Evolutionary conservation across 1,284 basidiomycete species (phyloP), one percentile per base, ranked within the genome.

Genomic region (Trichosporon sp.): DNA sequence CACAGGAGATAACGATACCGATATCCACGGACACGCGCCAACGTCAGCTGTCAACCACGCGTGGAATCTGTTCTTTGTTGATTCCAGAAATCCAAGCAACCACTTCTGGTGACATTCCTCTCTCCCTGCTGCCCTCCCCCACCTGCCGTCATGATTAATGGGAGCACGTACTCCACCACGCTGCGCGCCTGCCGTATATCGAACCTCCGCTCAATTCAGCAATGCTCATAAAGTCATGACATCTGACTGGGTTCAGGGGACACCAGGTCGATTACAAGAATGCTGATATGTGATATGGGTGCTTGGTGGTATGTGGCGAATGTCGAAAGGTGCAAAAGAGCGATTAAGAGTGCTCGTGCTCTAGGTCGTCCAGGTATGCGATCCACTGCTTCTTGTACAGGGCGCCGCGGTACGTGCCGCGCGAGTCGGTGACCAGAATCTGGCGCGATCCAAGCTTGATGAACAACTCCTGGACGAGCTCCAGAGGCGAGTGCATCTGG

Each of bases 381-480:
- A 95, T 86, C 92, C 93, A 97, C 1, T 88, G 88, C 83, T 95
- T 95, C 86, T 97, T 97, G 81, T 95, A 92, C 70, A 98, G 91
- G 11, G 95, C 86, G 6, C 95, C 95, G 76, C 91, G 89, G 78
- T 95, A 98, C 65, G 89, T 84, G 2, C 95, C 95, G 67, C 92
- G 88, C 2, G 88, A 84, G 79, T 98, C 92, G 1, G 88, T 90
- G 5, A 97, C 89, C 27, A 98, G 86, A 29, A 97, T 88, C 76
- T 94, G 94, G 72, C 92, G 87, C n/a, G 92, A 91, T 0, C 95
- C 95, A 15, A 97, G 87, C 81, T 96, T 96, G 71, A 90, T 90
- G 76, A 97, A 97, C 77, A 95, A 87, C 79, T 94, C 91, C 76
- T 97, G 95, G 1, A 97, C 88, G 67, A 96, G 87, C 81, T 96